These are phyloP conservation scores for Testicularia cyperi DNA, from an alignment of 1,284 basidiomycete genomes.

Conservation along the genomic window DNA sequence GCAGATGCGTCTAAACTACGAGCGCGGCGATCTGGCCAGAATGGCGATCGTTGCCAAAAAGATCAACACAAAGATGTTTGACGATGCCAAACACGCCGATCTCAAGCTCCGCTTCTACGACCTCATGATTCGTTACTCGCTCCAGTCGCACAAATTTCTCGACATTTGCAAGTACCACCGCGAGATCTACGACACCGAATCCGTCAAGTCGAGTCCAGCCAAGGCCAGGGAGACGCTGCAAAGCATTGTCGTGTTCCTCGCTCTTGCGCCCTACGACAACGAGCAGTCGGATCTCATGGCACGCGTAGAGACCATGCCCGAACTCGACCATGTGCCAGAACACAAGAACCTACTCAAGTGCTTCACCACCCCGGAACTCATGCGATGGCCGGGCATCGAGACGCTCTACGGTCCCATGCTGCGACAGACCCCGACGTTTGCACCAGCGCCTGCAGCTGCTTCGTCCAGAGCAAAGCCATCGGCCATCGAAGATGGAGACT, in stretches of 20 bases:
- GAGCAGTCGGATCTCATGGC: slow-evolving; percentile 97
- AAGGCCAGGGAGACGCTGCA: slow-evolving; percentile 52
- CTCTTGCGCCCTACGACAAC: slow-evolving; percentile 89
- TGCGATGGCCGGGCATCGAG: slow-evolving; percentile 98
- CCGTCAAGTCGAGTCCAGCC: slow-evolving; percentile 71
- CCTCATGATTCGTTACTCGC: slow-evolving; percentile 89
- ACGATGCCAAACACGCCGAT: slow-evolving; percentile 83
- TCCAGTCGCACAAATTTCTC: slow-evolving; percentile 81
- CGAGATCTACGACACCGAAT: slow-evolving; percentile 93
- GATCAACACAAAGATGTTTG: slow-evolving; percentile 82
- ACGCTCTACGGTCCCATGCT: slow-evolving; percentile 82
- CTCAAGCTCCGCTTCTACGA: slow-evolving; percentile 95
- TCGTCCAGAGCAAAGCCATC: background rate
- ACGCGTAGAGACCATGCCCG: slow-evolving; percentile 71
- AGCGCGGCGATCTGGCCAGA: slow-evolving; percentile 77
- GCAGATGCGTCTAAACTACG: slow-evolving; percentile 91
- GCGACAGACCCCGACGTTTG: slow-evolving; percentile 78
- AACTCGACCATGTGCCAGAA: slow-evolving; percentile 74
- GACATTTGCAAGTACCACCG: slow-evolving; percentile 94
- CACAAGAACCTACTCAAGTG: slow-evolving; percentile 93
- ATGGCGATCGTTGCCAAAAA: slow-evolving; percentile 88
- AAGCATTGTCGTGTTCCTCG: slow-evolving; percentile 90
- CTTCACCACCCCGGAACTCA: slow-evolving; percentile 90
- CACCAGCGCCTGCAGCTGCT: slow-evolving; percentile 47
- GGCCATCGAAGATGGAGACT: slow-evolving; percentile 64